A percentile compares a stretch with the other conserved stretches of the same genome.
Evolutionary conservation across 164 flowering plant genomes (phyloP).

Genomic region (Buxus sempervirens): DNA sequence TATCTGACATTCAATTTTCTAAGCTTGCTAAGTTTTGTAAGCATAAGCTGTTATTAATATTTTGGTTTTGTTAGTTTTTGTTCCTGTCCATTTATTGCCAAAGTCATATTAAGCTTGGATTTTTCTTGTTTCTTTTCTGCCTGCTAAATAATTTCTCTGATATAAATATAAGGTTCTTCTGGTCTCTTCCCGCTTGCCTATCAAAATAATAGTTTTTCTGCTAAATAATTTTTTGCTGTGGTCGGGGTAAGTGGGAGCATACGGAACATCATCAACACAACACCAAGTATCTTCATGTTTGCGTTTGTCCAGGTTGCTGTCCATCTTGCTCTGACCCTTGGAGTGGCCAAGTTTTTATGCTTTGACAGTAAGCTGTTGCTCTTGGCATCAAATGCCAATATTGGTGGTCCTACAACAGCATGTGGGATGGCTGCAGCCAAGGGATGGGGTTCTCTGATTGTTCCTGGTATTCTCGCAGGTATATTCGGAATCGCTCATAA

Average conservation of each 20-base stretch:
- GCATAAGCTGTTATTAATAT: no score
- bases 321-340: slow-evolving; percentile 73
- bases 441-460: slow-evolving; percentile 79
- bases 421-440: slow-evolving; percentile 94
- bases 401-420: slow-evolving; percentile 95
- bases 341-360: slow-evolving; percentile 62
- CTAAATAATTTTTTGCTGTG: slow-evolving; percentile 61
- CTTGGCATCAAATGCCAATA: slow-evolving; percentile 88
- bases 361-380: slow-evolving; percentile 64
- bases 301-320: slow-evolving; percentile 65
- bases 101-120: no score
- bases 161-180: no score
- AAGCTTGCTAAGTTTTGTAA: no score
- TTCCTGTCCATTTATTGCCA: no score
- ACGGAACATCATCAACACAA: slow-evolving; percentile 68
- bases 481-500: slow-evolving; percentile 76
- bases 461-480: slow-evolving; percentile 87
- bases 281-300: slow-evolving; percentile 85
- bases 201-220: neutral
- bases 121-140: no score
- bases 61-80: no score
- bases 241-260: slow-evolving; percentile 87
- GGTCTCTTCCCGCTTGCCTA: no score
- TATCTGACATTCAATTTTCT: neutral
- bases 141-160: no score